Evolutionary conservation across 2,329 filamentous ascomycete genomes (phyloP), one percentile per base, ranked within the genome.

Genomic region (Metarhizium robertsii): DNA sequence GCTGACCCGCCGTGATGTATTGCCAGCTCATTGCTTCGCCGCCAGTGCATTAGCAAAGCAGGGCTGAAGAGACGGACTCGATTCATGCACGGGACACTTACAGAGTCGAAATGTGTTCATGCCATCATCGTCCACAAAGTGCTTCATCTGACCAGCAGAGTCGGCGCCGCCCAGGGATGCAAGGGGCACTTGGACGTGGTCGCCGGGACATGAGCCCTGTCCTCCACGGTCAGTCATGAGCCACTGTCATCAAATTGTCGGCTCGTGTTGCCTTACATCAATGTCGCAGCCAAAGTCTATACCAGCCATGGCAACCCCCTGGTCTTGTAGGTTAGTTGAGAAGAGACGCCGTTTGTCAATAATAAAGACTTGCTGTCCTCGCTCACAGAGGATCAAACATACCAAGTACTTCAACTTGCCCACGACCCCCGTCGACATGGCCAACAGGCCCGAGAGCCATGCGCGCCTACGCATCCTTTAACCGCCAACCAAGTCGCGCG

Each of bases 81-180:
- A 25, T 25, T 25, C 25, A 25, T 2, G 46, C 2, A 18, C 20
- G 25, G 60, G n/a, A 20, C 16, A 11, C 70, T 67, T 57, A 67
- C 68, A 79, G 8, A 86, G 70, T 20, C 75, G 69, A 67, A 83
- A 83, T 40, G 79, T 73, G 62, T 84, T 84, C 53, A 83, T 71
- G 54, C 71, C 70, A 58, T 76, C 70, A 55, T 79, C 70, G 13
- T 73, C 67, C 48, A 75, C 71, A 61, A 83, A 84, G 61, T 84
- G 79, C 46, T 76, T 70, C 77, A 84, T 83, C 61, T 84, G 80
- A 0, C 67, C 74, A 3, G 69, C 67, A 11, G 76, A 79, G 50
- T 68, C 66, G 59, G 65, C 68, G 18, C 67, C 68, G 7, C 67
- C 67, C 11, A 66, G 61, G 18, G 61, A 57, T 6, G 58, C 63